These are phyloP conservation scores for Acanthamoeba culbertsoni DNA, from an alignment of 208 protist genomes.

Conservation along the genomic window DNA sequence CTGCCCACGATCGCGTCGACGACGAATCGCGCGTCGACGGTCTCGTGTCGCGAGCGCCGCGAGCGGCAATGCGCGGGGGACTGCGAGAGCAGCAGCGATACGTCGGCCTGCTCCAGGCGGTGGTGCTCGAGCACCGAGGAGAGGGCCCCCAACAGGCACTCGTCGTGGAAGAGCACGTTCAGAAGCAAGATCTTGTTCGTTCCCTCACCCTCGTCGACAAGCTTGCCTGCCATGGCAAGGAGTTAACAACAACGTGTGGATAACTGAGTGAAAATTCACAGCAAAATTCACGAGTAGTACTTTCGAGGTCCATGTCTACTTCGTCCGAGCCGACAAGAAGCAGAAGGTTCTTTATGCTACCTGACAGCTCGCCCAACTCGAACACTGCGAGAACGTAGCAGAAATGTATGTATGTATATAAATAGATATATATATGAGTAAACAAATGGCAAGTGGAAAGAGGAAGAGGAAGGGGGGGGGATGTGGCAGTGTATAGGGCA, in stretches of 20 bases:
- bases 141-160: not conserved
- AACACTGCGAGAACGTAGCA: not conserved
- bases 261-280: not conserved
- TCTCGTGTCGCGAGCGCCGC: not conserved
- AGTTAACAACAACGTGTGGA: not conserved
- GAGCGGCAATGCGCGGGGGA: not conserved
- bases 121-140: not conserved
- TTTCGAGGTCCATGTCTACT: not conserved
- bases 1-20: not conserved
- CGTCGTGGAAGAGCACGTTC: not conserved
- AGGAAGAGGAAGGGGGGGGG: not conserved
- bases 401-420: not conserved
- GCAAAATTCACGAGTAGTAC: too few relatives aligned
- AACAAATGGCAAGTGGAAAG: too few relatives aligned
- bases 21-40: not conserved
- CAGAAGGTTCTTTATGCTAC: not conserved
- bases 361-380: not conserved
- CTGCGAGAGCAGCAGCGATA: not conserved
- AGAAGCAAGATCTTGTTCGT: not conserved
- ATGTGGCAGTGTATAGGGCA: not conserved
- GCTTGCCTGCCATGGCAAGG: not conserved
- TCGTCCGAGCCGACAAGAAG: not conserved
- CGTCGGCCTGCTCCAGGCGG: not conserved
- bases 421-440: not conserved
- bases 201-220: not conserved